phyloP scores from a whole-genome alignment of 257 asterid species.

The Haberlea rhodopensis region DNA sequence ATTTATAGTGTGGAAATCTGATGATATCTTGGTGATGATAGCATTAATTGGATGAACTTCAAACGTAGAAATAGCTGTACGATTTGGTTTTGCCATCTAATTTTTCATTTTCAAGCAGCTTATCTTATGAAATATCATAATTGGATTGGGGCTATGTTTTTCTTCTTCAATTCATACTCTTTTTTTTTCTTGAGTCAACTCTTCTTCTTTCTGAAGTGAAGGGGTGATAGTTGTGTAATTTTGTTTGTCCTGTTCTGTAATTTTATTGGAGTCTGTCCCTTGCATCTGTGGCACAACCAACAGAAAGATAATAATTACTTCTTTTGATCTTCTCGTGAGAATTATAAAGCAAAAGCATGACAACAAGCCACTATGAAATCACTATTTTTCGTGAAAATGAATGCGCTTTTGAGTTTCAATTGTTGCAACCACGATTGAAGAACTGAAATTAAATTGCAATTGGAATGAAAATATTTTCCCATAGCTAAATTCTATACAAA shows the following conservation, averaged over 20 bases:
- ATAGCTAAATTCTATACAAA: too few species aligned
- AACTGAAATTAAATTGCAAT: too few species aligned
- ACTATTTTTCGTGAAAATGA: background rate
- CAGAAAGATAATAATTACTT: too few species aligned
- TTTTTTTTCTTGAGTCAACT: background rate
- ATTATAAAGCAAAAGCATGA: too few species aligned
- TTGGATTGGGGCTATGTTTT: conserved; percentile 7
- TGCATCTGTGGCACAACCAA: background rate
- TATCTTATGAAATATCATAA: background rate
- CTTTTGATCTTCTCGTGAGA: too few species aligned
- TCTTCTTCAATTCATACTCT: background rate
- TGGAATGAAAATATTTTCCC: too few species aligned
- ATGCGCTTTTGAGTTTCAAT: background rate
- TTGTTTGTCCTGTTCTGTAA: background rate
- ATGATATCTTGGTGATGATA: background rate
- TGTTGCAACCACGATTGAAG: too few species aligned
- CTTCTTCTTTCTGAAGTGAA: background rate
- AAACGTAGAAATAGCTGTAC: conserved; percentile 3
- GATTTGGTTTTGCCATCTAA: too few species aligned
- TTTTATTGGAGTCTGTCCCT: background rate
- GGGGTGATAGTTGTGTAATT: background rate
- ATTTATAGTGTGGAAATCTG: background rate
- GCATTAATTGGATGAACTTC: conserved; percentile 8
- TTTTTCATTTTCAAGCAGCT: too few species aligned
- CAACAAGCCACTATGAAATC: too few species aligned